A percentile compares a stretch with the other conserved stretches of the same genome.
Evolutionary conservation across 805 yeast species (phyloP).

Genomic region (Pichia sporocuriosa): DNA sequence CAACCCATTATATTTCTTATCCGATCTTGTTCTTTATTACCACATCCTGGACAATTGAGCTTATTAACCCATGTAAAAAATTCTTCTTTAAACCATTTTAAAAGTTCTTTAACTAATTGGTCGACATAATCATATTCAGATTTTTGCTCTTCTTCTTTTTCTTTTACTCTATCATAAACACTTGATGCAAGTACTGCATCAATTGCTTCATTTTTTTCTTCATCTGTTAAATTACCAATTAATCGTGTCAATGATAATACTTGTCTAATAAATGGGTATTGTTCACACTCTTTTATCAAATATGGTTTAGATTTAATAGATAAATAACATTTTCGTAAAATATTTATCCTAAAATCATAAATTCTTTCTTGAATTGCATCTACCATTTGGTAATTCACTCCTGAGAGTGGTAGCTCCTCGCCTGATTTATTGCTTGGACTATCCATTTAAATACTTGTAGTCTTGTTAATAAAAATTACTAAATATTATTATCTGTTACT

Average conservation of each 20-base stretch:
- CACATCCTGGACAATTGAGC: conserved; percentile 55
- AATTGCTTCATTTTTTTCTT: conserved; percentile 48
- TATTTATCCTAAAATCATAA: background rate
- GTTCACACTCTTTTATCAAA: background rate
- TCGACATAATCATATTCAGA: conserved; percentile 43
- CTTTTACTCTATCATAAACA: conserved; percentile 46
- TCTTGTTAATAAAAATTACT: no score
- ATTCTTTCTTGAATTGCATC: background rate
- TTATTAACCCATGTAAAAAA: conserved; percentile 81
- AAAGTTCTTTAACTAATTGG: conserved; percentile 47
- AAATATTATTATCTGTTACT: no score
- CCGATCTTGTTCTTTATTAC: conserved; percentile 32
- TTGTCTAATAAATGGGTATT: conserved; percentile 1
- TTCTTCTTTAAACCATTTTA: conserved; percentile 66
- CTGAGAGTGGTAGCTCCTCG: no score
- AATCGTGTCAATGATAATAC: background rate
- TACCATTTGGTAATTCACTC: background rate
- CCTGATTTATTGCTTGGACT: background rate
- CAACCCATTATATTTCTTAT: conserved; percentile 34
- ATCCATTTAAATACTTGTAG: no score
- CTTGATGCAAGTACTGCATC: conserved; percentile 56
- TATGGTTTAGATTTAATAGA: background rate
- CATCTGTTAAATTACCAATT: conserved; percentile 8
- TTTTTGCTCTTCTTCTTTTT: conserved; percentile 15
- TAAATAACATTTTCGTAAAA: background rate